Evolutionary conservation across 768 basidiomycete genomes (phyloP).

Genomic region (Leccinum aurantiacum): DNA sequence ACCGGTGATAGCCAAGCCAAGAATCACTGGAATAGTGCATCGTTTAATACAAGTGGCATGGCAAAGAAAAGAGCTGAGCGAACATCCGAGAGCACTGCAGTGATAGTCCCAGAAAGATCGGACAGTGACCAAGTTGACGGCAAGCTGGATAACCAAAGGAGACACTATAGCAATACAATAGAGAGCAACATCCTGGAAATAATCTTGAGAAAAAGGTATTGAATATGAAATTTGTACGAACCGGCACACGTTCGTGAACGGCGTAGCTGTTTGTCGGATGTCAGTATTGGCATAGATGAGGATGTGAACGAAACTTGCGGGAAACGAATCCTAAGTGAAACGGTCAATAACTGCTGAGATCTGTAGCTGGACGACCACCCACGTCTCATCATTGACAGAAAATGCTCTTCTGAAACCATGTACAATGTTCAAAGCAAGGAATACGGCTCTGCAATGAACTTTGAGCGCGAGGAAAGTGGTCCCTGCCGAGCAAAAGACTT

Average conservation of each 20-base stretch:
- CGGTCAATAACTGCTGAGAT: constrained; percentile 12
- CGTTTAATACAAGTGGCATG: neutral
- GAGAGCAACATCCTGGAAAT: constrained; percentile 44
- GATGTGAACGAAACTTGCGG: constrained; percentile 19
- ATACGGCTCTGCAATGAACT: constrained; percentile 45
- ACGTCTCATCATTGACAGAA: constrained; percentile 77
- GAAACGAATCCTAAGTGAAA: constrained; percentile 20
- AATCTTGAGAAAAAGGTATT: neutral
- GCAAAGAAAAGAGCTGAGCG: constrained; percentile 32
- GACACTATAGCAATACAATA: constrained; percentile 58
- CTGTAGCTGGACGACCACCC: constrained; percentile 10
- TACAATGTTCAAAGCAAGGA: constrained; percentile 63
- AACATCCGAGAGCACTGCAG: constrained; percentile 52
- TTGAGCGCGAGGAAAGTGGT: neutral
- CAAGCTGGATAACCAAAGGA: constrained; percentile 66
- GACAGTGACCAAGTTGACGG: constrained; percentile 69
- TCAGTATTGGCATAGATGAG: constrained; percentile 6
- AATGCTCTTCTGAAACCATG: constrained; percentile 77
- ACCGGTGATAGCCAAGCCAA: constrained; percentile 76
- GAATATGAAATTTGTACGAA: constrained; percentile 33
- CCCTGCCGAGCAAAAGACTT: constrained; percentile 22
- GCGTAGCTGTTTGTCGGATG: constrained; percentile 49
- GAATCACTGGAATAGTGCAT: constrained; percentile 49
- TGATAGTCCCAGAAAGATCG: constrained; percentile 92
- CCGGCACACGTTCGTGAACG: constrained; percentile 75